These are phyloP conservation scores for Gastrolobium villosum DNA, from an alignment of 306 rosid genomes.

Conservation along the genomic window DNA sequence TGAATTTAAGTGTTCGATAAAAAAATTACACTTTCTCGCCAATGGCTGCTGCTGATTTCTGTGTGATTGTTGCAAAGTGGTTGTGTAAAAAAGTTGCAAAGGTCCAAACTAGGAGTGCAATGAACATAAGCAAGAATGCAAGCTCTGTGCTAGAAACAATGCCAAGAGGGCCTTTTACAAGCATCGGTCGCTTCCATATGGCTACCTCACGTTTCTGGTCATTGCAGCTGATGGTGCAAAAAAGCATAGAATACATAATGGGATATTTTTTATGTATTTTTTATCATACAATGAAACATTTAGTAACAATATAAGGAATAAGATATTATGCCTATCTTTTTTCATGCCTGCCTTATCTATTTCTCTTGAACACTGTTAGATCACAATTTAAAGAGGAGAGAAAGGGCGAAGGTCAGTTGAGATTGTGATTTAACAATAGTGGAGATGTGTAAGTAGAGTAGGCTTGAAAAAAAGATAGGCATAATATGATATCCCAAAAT, in stretches of 20 bases:
- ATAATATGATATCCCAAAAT: too few relatives aligned
- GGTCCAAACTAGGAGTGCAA: constrained; percentile 70
- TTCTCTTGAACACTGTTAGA: too few relatives aligned
- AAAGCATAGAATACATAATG: neutral
- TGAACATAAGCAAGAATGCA: constrained; percentile 69
- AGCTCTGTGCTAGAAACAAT: constrained; percentile 75
- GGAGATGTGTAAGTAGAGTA: too few relatives aligned
- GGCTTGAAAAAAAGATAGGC: neutral
- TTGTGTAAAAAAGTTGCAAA: constrained; percentile 48
- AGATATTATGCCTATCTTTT: neutral
- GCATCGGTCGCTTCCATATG: constrained; percentile 63
- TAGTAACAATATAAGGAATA: neutral
- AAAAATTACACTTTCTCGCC: constrained; percentile 62
- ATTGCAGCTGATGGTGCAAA: constrained; percentile 16
- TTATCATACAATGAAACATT: constrained; percentile 4
- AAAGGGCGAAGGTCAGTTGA: too few relatives aligned
- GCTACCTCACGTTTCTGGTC: neutral
- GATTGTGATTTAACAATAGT: too few relatives aligned
- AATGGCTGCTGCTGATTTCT: constrained; percentile 44
- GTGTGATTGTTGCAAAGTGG: constrained; percentile 51
- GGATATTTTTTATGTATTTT: neutral
- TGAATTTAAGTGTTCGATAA: neutral
- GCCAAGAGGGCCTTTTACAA: constrained; percentile 86
- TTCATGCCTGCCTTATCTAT: too few relatives aligned
- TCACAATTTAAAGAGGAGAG: too few relatives aligned